Conservation (phyloP, 202 grass and related monocot genomes). For the Elaeis oleifera region DNA sequence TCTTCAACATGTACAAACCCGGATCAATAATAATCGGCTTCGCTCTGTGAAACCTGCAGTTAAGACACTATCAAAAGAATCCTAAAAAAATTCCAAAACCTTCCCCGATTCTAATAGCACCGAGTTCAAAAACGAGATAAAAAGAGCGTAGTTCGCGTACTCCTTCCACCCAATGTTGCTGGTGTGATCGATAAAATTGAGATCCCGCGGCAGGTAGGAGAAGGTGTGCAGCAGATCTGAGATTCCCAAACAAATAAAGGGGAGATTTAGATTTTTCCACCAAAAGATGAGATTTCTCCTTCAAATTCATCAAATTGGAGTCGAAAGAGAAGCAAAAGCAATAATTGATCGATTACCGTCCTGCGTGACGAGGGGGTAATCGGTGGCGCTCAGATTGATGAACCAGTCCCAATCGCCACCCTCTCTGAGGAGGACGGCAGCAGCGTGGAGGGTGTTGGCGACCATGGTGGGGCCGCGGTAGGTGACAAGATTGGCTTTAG, state of each 20-base stretch:
- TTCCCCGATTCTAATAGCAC: no score
- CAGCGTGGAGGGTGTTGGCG: constrained; percentile 79
- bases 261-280: no score
- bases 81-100: not conserved
- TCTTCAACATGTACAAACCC: constrained; percentile 40
- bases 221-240: constrained; percentile 49
- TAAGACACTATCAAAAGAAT: not conserved
- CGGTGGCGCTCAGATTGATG: constrained; percentile 80
- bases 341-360: constrained; percentile 40
- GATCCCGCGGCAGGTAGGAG: constrained; percentile 40
- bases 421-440: constrained; percentile 47
- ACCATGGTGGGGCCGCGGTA: constrained; percentile 91
- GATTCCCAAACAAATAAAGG: not conserved
- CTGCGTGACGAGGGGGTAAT: constrained; percentile 87
- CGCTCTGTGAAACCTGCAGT: constrained; percentile 42
- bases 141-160: constrained; percentile 11
- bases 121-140: no score
- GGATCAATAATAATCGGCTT: constrained; percentile 50
- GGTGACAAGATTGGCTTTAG: constrained; percentile 78
- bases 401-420: constrained; percentile 76
- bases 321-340: constrained; percentile 1
- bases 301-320: not conserved
- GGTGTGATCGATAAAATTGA: constrained; percentile 39
- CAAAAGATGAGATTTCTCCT: not conserved
- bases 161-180: constrained; percentile 49